A percentile compares a stretch with the other conserved stretches of the same genome.
These are phyloP conservation scores for Rhamnella rubrinervis DNA, from an alignment of 331 rosid species.

Conservation along the genomic window DNA sequence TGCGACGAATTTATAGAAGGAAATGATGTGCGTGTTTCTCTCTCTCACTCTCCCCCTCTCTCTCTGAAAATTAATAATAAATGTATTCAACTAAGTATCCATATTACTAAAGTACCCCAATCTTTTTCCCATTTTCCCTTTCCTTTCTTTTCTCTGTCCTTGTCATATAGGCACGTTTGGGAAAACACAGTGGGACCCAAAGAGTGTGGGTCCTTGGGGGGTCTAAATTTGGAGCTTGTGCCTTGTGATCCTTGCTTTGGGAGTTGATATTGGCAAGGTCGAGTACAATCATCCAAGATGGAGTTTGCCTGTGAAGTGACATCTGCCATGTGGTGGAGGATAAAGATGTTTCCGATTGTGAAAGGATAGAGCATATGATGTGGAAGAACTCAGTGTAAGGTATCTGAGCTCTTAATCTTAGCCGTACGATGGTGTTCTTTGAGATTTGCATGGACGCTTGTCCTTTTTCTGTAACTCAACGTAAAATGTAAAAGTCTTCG, in stretches of 20 bases:
- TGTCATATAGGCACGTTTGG: background rate
- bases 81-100: background rate
- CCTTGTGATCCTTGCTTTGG: background rate
- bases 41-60: background rate
- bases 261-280: background rate
- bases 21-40: background rate
- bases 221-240: background rate
- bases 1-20: background rate
- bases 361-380: background rate
- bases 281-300: background rate
- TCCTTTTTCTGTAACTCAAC: slow-evolving; percentile 9
- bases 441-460: slow-evolving; percentile 20
- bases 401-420: slow-evolving; percentile 3
- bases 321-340: no score
- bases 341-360: background rate
- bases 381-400: background rate
- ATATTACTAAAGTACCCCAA: slow-evolving; percentile 22
- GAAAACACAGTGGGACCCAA: slow-evolving; percentile 2
- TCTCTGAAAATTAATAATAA: background rate
- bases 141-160: background rate
- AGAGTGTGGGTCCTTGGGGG: background rate
- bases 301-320: background rate
- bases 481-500: slow-evolving; percentile 14
- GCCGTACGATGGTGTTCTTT: background rate
- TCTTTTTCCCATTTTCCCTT: background rate